Conservation (phyloP, 345 rosid species). For the Eutrema japonicum region DNA sequence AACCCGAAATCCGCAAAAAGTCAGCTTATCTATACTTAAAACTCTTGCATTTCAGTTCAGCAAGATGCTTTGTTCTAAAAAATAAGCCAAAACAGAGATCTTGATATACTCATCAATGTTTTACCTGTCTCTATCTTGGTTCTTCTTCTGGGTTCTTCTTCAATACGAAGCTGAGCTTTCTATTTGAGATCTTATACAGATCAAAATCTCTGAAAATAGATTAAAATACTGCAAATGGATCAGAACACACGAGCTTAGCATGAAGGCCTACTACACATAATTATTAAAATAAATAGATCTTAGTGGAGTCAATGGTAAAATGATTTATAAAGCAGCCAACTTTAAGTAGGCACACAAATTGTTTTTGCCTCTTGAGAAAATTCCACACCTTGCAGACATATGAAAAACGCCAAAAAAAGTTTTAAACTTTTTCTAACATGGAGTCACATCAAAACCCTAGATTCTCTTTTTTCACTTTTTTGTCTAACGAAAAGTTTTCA, state of each 20-base stretch:
- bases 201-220: slow-evolving; percentile 27
- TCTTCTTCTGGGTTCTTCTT: slow-evolving; percentile 20
- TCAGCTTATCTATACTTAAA: slow-evolving; percentile 5
- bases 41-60: slow-evolving; percentile 26
- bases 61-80: not conserved
- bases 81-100: slow-evolving; percentile 22
- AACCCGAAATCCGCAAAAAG: not conserved
- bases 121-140: slow-evolving; percentile 30
- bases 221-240: slow-evolving; percentile 37
- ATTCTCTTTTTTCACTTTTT: slow-evolving; percentile 10
- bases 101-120: not conserved
- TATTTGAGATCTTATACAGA: slow-evolving; percentile 31
- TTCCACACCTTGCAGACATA: slow-evolving; percentile 33
- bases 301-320: slow-evolving; percentile 40
- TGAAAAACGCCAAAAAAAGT: slow-evolving; percentile 30
- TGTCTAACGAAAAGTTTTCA: not conserved
- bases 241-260: slow-evolving; percentile 46
- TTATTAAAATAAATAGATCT: not conserved
- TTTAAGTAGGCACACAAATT: slow-evolving; percentile 34
- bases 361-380: slow-evolving; percentile 44
- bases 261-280: slow-evolving; percentile 30
- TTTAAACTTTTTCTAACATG: slow-evolving; percentile 31
- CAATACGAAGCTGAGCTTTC: slow-evolving; percentile 28
- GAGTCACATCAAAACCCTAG: slow-evolving; percentile 31
- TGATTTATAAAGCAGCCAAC: slow-evolving; percentile 35